Evolutionary conservation across 352 stramenopile species (phyloP).

Genomic region (Thraustochytrium sp.): DNA sequence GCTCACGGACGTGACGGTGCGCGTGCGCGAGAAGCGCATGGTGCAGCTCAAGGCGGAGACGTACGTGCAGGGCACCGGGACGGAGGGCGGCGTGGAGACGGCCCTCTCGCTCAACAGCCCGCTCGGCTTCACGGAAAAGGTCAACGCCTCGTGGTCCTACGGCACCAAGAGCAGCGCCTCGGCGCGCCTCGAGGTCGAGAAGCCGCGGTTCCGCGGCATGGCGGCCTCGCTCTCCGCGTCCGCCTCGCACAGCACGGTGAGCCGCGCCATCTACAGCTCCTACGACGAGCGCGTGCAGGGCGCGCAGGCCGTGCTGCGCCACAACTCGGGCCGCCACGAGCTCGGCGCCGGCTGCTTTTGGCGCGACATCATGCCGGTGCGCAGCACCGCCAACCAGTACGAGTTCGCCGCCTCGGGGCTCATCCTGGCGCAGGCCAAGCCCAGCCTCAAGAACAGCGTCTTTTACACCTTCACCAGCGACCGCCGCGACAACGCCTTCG

Average conservation of each 20-base stretch:
- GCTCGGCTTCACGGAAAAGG: constrained; percentile 70
- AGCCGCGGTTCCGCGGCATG: constrained; percentile 72
- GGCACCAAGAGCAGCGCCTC: constrained; percentile 73
- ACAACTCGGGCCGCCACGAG: constrained; percentile 73
- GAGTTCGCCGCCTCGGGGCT: constrained; percentile 72
- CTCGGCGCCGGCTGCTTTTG: constrained; percentile 72
- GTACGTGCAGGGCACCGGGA: constrained; percentile 60
- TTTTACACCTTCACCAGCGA: constrained; percentile 86
- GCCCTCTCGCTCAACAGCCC: constrained; percentile 72
- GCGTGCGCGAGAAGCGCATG: constrained; percentile 75
- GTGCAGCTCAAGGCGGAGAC: constrained; percentile 64
- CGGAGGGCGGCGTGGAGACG: constrained; percentile 73
- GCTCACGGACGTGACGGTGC: constrained; percentile 70
- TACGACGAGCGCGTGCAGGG: constrained; percentile 77
- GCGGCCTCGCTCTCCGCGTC: constrained; percentile 68
- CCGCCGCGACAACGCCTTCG: constrained; percentile 71
- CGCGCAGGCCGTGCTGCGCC: constrained; percentile 70
- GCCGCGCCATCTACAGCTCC: constrained; percentile 73
- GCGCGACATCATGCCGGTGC: constrained; percentile 73
- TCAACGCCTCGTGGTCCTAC: constrained; percentile 69
- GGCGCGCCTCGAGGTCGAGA: constrained; percentile 70
- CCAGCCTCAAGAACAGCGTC: constrained; percentile 80
- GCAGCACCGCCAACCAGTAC: constrained; percentile 71
- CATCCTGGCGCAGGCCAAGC: constrained; percentile 77
- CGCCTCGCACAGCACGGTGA: constrained; percentile 66